Evolutionary conservation across 225 moss, liverwort and hornwort genomes (phyloP), one percentile per base, ranked within the genome.

Genomic region (Physcomitrium patens): DNA sequence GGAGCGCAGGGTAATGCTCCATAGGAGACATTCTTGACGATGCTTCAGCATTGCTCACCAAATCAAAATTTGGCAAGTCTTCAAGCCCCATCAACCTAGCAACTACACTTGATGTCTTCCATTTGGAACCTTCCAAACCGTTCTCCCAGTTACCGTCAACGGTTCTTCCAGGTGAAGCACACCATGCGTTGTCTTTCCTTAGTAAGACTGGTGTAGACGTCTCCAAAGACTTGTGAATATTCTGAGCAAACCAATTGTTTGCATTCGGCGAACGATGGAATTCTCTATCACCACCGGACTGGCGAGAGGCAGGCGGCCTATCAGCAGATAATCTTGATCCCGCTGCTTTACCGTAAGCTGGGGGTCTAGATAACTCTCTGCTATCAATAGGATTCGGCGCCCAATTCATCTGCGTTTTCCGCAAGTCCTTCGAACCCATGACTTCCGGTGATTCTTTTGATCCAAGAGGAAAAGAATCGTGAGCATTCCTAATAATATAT

Each of bases 81-180:
- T 80, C 84, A 64, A 84, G 80, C 46, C 84, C 84, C 84, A 84
- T 84, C 57, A 84, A 52, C 37, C 72, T 76, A 47, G 84, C 84
- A 58, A 84, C 84, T 31, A 84, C 77, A 70, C 76, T 77, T 47
- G 80, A 77, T 16, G 76, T 77, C 77, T 80, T 76, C 76, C 79
- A 80, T 73, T 73, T 77, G 18, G 79, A 54, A 65, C 74, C 77
- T 50, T 78, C 82, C 51, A 82, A 59, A 65, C 74, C 78, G 27
- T 59, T 78, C 43, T 82, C 78, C 82, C 82, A 82, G 46, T 54
- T 31, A 26, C 71, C 56, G 24, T 81, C 76, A 65, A 65, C 18
- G 24, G 50, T 58, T 59, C 70, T 71, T 19, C 53, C 65, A 65
- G 78, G 71, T 48, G 73, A 83, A 56, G 71, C 64, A 57, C 44